Base-by-base conservation (phyloP, 331 rosid genomes). In the Quercus lobata region DNA sequence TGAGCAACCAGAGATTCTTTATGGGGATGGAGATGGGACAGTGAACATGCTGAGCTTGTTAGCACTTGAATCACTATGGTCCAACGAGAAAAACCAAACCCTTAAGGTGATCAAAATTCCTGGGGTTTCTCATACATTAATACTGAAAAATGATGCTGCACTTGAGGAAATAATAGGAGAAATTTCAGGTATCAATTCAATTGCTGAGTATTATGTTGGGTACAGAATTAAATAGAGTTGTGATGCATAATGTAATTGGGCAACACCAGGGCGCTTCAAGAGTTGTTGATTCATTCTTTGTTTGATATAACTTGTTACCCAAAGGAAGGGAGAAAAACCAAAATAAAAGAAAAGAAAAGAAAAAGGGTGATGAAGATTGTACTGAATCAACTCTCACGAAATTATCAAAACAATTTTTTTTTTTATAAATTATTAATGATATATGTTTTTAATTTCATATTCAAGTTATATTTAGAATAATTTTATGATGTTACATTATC, bases 1-100 rank as follows among this genome's bases (percentile, higher is more conserved):
- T 62, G 88, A 90, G 69, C 85, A 49, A 0, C 98, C 99, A 0
- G 87, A 93, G 76, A 62, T 88, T 49, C 71, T 52, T 1, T 88
- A 87, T 54, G 97, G 96, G 66, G 93, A 96, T 72, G 99, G 99
- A 55, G 99, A 93, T 77, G 97, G 98, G 76, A 93, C 97, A 16
- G 97, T 93, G 87, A 96, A 91, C 76, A 76, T 84, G 96, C 83
- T 44, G 77, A 95, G 97, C 89, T 80, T 91, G 86, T 46, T 89
- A 76, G 99, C 90, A 18, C 91, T 88, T 62, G 86, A 90, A 37
- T 65, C 85, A 1, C 73, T 89, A 0, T 93, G 97, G 99, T 80
- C 74, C 25, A 18, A 80, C 19, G 79, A 81, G 69, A 77, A 76
- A 74, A 89, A 88, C 68, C 94, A 92, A 71, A 85, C 83, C 49